Conservation (phyloP, 768 basidiomycete species). For the Mycena galericulata region DNA sequence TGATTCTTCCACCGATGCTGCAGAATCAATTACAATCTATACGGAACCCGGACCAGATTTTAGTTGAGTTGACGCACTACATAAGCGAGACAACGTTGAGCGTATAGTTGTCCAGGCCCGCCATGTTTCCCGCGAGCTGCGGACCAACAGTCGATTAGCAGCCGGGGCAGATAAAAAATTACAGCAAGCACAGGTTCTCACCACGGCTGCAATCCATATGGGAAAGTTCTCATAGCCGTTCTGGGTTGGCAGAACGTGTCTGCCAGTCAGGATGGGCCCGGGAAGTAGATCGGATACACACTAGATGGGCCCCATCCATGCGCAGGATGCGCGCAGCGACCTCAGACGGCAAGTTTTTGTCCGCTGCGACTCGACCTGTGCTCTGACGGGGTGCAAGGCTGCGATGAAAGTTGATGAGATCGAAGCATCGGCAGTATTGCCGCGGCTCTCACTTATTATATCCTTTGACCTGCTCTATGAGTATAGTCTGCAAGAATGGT, state of each 20-base stretch:
- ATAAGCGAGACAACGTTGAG: conserved; percentile 25
- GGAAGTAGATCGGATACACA: background rate
- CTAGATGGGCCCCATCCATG: conserved; percentile 34
- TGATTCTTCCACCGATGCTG: conserved; percentile 22
- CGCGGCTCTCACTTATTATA: conserved; percentile 26
- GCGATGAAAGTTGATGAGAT: background rate
- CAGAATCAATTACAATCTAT: background rate
- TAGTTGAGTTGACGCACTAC: conserved; percentile 20
- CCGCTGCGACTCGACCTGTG: conserved; percentile 4
- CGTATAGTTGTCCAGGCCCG: conserved; percentile 26
- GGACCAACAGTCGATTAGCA: background rate
- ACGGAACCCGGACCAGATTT: background rate
- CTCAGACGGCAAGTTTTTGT: conserved; percentile 12
- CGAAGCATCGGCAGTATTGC: too few relatives aligned
- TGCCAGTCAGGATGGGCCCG: background rate
- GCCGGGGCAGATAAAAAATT: background rate
- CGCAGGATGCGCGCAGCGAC: conserved; percentile 31
- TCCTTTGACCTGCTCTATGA: conserved; percentile 25
- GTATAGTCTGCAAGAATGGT: conserved; percentile 16
- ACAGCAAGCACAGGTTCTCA: background rate
- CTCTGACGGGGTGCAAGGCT: conserved; percentile 28
- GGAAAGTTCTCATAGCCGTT: conserved; percentile 35
- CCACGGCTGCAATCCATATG: conserved; percentile 34
- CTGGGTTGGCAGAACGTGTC: background rate
- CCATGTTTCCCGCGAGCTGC: conserved; percentile 31